Evolutionary conservation across 805 yeast genomes (phyloP), one percentile per base, ranked within the genome.

Genomic region (Priceomyces haplophilus): DNA sequence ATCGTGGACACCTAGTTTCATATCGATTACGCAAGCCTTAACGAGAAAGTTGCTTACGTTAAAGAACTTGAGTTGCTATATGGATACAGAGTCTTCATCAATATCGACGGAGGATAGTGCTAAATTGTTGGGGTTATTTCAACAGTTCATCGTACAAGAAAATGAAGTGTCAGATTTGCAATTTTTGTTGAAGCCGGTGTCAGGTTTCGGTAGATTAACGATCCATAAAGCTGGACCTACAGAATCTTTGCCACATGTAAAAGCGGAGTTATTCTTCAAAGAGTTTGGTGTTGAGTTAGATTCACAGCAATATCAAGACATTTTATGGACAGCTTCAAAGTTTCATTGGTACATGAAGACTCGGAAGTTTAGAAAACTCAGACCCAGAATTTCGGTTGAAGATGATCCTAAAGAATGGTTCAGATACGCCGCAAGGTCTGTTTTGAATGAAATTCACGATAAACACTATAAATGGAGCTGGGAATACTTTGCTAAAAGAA

Each of bases 261-360:
- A 79, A 31, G 78, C 89, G 0, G 85, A 87, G 46, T 66, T 93
- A 40, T 78, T 82, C 48, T 93, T 90, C 61, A 90, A 90, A 40
- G 95, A 93, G 56, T 83, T 95, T 53, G 85, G 95, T n/a, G 67
- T 95, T 11, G 88, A 84, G 42, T 69, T 93, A 44, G 93, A 91
- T 58, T 82, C 91, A 43, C 76, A 78, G 40, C 97, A 91, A 59
- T 93, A 93, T 60, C 74, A 85, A 32, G 93, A 87, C 56, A 73
- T 88, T 1, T 67, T 95, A 27, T 79, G 86, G 73, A 82, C 95
- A 1, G 80, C 90, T 5, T 86, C 96, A 1, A 81, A 83, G 47
- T 80, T 88, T 56, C 88, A 86, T 48, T 79, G 91, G 78, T 85
- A 80, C 53, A 71, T 78, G 51, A 82, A 82, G 48, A 86, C 96